These are phyloP conservation scores for Phallus indusiatus DNA, from an alignment of 768 basidiomycete species.

Conservation along the genomic window DNA sequence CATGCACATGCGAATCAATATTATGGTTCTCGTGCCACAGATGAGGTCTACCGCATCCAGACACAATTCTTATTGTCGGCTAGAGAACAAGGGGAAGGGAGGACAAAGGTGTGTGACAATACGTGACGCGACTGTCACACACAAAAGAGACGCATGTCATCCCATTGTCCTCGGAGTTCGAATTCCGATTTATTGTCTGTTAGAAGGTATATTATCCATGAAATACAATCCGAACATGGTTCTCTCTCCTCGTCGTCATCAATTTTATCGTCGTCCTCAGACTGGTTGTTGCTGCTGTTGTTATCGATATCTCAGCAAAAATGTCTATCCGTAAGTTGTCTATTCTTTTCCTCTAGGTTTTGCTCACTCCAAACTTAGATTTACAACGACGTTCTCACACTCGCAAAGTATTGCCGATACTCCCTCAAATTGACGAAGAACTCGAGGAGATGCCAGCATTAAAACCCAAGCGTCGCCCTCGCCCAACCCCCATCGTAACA, in stretches of 20 bases:
- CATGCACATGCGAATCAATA: too few species aligned
- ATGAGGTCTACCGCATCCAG: too few species aligned
- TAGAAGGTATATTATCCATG: not conserved
- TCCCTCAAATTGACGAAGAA: not conserved
- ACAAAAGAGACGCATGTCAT: not conserved
- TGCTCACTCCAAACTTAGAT: not conserved
- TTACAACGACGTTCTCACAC: slow-evolving; percentile 7
- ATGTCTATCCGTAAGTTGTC: not conserved
- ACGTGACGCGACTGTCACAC: not conserved
- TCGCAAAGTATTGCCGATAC: not conserved
- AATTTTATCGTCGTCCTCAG: not conserved
- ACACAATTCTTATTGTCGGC: not conserved
- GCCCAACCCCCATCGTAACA: slow-evolving; percentile 2
- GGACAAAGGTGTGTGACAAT: not conserved
- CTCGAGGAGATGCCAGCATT: not conserved
- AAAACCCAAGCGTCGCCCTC: not conserved
- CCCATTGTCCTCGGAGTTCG: not conserved
- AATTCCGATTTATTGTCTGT: not conserved
- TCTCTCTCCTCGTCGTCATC: not conserved
- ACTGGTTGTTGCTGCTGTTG: not conserved
- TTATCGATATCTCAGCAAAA: not conserved
- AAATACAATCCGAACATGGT: not conserved
- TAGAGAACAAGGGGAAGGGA: not conserved
- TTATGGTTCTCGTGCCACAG: too few species aligned
- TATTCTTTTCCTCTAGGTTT: not conserved